phyloP scores from a whole-genome alignment of 257 asterid species.

The Ilex aquifolium region DNA sequence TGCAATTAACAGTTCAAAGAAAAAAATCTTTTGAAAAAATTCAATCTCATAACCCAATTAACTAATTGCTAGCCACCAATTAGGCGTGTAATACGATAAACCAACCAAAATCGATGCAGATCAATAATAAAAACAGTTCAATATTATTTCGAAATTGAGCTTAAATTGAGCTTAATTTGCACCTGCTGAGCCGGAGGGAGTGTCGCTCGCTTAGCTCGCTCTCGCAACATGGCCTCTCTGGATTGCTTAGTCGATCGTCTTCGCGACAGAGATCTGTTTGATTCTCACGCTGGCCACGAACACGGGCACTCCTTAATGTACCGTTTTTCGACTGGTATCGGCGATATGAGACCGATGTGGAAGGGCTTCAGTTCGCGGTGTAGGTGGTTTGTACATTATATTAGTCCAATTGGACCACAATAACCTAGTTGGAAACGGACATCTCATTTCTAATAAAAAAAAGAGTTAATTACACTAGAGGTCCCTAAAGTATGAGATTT shows the following conservation, averaged over 20 bases:
- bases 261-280: background rate
- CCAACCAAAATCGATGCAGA: background rate
- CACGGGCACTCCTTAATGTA: too few species aligned
- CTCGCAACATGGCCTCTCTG: conserved; percentile 50
- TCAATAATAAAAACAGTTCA: too few species aligned
- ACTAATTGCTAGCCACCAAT: background rate
- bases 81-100: background rate
- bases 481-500: too few species aligned
- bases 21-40: background rate
- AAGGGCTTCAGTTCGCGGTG: too few species aligned
- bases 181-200: conserved; percentile 82
- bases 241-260: background rate
- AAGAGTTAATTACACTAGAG: too few species aligned
- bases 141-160: too few species aligned
- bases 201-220: conserved; percentile 52
- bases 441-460: too few species aligned
- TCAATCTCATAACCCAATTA: background rate
- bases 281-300: background rate
- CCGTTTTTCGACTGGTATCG: too few species aligned
- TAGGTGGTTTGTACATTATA: too few species aligned
- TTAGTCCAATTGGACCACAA: too few species aligned
- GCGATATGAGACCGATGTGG: too few species aligned
- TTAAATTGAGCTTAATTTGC: background rate
- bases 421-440: too few species aligned
- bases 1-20: conserved; percentile 20